Conservation (phyloP, 2,329 filamentous ascomycete genomes). For the Nemania abortiva region DNA sequence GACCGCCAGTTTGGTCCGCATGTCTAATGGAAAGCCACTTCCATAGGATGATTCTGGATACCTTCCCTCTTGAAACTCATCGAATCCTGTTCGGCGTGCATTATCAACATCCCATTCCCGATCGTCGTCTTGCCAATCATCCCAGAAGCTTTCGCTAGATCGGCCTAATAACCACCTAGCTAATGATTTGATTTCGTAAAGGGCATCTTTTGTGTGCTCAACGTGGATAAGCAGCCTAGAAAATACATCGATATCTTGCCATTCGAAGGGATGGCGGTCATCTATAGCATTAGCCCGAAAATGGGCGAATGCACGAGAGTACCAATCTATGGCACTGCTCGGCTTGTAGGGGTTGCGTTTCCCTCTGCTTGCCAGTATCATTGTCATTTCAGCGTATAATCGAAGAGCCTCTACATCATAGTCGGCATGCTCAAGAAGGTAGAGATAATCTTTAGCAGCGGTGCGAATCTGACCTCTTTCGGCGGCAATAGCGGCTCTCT, state of each 20-base stretch:
- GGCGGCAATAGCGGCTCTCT: conserved; percentile 69
- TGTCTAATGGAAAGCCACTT: conserved; percentile 78
- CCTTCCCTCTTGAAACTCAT: conserved; percentile 68
- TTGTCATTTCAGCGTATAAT: conserved; percentile 68
- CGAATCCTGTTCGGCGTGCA: conserved; percentile 72
- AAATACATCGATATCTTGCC: conserved; percentile 89
- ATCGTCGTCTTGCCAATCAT: conserved; percentile 77
- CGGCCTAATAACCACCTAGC: conserved; percentile 87
- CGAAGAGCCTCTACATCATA: conserved; percentile 67
- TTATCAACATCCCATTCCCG: conserved; percentile 88
- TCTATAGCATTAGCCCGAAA: conserved; percentile 53
- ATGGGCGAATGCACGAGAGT: conserved; percentile 61
- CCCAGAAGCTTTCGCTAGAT: conserved; percentile 81
- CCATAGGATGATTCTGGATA: conserved; percentile 75
- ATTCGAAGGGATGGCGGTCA: conserved; percentile 63
- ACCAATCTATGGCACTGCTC: conserved; percentile 60
- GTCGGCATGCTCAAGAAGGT: conserved; percentile 64
- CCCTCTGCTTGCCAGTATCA: conserved; percentile 60
- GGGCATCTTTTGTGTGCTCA: conserved; percentile 72
- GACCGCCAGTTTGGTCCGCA: conserved; percentile 85
- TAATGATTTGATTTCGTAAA: conserved; percentile 76
- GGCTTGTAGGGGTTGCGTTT: conserved; percentile 56
- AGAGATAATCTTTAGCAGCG: conserved; percentile 69
- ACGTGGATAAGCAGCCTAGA: conserved; percentile 80
- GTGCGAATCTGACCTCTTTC: conserved; percentile 65